Evolutionary conservation across 2,329 filamentous ascomycete species (phyloP).

Genomic region (Phoma sp.): DNA sequence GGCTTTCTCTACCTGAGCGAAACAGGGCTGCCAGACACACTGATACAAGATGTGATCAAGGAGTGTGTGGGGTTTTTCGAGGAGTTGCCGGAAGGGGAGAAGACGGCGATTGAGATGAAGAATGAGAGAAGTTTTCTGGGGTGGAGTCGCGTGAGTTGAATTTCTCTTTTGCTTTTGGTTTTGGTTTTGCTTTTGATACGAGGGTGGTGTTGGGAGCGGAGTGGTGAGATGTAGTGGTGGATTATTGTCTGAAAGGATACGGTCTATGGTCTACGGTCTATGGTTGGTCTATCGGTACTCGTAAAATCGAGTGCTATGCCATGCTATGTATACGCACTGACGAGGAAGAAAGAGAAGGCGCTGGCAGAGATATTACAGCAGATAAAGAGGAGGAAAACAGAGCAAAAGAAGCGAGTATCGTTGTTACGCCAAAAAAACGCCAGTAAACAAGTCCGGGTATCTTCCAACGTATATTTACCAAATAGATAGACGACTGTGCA

Average conservation of each 20-base stretch:
- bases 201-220: too few species aligned
- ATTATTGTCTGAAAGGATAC: neutral
- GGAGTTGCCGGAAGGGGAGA: slow-evolving; percentile 75
- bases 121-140: slow-evolving; percentile 56
- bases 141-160: slow-evolving; percentile 52
- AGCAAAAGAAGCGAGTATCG: neutral
- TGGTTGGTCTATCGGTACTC: slow-evolving; percentile 5
- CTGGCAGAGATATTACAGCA: slow-evolving; percentile 6
- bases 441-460: slow-evolving; percentile 8
- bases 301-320: slow-evolving; percentile 9
- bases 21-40: slow-evolving; percentile 62
- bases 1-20: slow-evolving; percentile 88
- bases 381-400: neutral
- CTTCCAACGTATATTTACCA: slow-evolving; percentile 10
- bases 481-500: neutral
- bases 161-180: slow-evolving; percentile 6
- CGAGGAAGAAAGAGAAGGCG: neutral
- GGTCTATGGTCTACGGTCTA: slow-evolving; percentile 9
- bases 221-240: neutral
- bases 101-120: slow-evolving; percentile 66
- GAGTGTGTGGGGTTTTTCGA: slow-evolving; percentile 76
- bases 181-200: too few species aligned
- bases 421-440: neutral
- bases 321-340: slow-evolving; percentile 3
- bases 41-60: slow-evolving; percentile 69